A percentile compares a stretch with the other conserved stretches of the same genome.
phyloP scores from a whole-genome alignment of 2,329 filamentous ascomycete genomes.

The Aureobasidium musti region DNA sequence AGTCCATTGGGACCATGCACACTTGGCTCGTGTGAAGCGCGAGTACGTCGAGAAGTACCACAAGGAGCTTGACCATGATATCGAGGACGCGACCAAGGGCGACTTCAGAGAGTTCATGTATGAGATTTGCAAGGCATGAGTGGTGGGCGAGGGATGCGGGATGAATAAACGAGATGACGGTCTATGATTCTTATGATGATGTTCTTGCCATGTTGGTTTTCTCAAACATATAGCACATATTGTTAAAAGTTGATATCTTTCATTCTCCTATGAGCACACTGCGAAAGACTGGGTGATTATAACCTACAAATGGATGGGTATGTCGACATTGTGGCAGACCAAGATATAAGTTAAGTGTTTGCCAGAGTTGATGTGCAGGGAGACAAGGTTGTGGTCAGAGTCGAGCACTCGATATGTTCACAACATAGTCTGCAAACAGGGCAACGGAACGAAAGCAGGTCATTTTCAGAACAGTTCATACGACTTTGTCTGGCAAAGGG shows the following conservation, averaged over 20 bases:
- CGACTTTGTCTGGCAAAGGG: constrained; percentile 22
- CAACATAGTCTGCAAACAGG: not conserved
- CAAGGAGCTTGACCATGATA: constrained; percentile 71
- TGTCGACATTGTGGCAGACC: not conserved
- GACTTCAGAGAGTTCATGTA: constrained; percentile 55
- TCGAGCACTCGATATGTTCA: not conserved
- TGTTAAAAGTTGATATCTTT: not conserved
- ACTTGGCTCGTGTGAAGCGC: constrained; percentile 75
- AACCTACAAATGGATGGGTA: not conserved
- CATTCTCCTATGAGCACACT: not conserved
- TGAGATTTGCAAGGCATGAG: constrained; percentile 34
- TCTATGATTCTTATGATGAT: not conserved
- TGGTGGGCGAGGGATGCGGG: not conserved
- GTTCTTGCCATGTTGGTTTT: not conserved
- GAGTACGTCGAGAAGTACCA: constrained; percentile 80
- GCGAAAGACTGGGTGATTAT: not conserved
- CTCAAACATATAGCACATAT: not conserved
- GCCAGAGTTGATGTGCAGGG: not conserved
- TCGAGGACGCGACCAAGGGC: constrained; percentile 73
- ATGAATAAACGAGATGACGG: constrained; percentile 3
- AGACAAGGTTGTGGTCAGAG: not conserved
- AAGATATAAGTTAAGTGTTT: not conserved
- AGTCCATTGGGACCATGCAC: constrained; percentile 86
- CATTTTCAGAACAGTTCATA: constrained; percentile 28
- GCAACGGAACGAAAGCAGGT: constrained; percentile 3